phyloP scores from a whole-genome alignment of 2,329 filamentous ascomycete genomes.

The Blastomyces silverae region DNA sequence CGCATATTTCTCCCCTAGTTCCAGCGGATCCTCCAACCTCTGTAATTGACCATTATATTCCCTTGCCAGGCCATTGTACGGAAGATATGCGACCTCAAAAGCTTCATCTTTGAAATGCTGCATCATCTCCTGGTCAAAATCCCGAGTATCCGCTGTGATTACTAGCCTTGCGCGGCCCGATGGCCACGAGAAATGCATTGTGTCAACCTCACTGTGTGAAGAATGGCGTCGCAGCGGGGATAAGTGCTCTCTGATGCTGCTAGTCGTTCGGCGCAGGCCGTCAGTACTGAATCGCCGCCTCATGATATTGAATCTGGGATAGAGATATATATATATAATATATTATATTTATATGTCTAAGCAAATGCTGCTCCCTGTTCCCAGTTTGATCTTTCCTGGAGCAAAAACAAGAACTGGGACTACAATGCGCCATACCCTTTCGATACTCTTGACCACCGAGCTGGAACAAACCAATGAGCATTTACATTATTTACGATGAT shows the following conservation, averaged over 20 bases:
- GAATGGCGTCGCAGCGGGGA: neutral
- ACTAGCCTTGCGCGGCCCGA: conserved; percentile 12
- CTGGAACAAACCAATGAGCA: conserved; percentile 1
- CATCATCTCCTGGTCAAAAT: conserved; percentile 17
- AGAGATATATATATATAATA: no score
- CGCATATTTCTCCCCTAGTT: conserved; percentile 54
- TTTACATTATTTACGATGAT: neutral
- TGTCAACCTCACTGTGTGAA: conserved; percentile 1
- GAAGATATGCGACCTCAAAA: conserved; percentile 53
- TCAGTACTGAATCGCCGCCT: neutral
- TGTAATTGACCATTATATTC: conserved; percentile 47
- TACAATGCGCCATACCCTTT: neutral
- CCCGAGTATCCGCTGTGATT: conserved; percentile 16
- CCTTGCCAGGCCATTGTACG: conserved; percentile 48
- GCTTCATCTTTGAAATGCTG: conserved; percentile 44
- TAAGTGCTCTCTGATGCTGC: neutral
- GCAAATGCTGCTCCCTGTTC: neutral
- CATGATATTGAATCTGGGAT: neutral
- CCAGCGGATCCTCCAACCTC: conserved; percentile 48
- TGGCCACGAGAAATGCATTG: conserved; percentile 6
- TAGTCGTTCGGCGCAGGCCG: conserved; percentile 1
- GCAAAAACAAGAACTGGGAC: neutral
- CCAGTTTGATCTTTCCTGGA: neutral
- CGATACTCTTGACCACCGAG: neutral
- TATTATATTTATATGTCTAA: neutral